phyloP scores from a whole-genome alignment of 2,329 filamentous ascomycete genomes.

The Aureobasidium melanogenum region DNA sequence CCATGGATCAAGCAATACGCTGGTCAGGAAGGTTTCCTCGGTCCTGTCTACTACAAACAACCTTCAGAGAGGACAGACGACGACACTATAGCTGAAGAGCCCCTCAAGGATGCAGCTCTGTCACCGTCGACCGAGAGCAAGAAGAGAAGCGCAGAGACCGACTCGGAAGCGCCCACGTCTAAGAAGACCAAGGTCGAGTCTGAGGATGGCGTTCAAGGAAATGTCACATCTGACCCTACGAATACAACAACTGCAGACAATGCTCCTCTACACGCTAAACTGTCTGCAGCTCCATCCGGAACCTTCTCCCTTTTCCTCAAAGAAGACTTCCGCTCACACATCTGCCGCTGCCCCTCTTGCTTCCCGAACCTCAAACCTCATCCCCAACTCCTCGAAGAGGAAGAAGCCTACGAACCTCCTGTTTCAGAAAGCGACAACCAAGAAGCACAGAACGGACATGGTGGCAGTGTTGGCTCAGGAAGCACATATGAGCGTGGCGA shows the following conservation, averaged over 20 bases:
- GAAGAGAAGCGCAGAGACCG: conserved; percentile 10
- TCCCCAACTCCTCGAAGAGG: conserved; percentile 81
- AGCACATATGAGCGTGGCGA: conserved; percentile 87
- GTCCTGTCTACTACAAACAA: conserved; percentile 46
- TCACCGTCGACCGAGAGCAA: neutral
- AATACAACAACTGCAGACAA: conserved; percentile 15
- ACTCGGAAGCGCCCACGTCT: neutral
- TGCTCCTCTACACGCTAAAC: conserved; percentile 25
- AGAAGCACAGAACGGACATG: conserved; percentile 44
- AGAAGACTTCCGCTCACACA: conserved; percentile 64
- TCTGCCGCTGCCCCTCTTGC: conserved; percentile 79
- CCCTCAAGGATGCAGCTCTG: neutral
- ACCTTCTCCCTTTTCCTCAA: conserved; percentile 76
- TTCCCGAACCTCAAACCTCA: conserved; percentile 63
- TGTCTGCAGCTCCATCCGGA: conserved; percentile 47
- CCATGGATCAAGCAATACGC: conserved; percentile 92
- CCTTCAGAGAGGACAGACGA: neutral
- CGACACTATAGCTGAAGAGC: neutral
- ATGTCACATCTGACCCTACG: neutral
- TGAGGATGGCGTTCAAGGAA: neutral
- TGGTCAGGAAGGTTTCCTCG: conserved; percentile 67
- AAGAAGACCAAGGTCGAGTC: neutral
- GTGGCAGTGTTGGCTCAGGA: conserved; percentile 57
- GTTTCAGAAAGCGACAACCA: conserved; percentile 51
- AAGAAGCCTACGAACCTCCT: conserved; percentile 88